These are phyloP conservation scores for Hymenoscyphus salicellus DNA, from an alignment of 2,329 filamentous ascomycete species.

Conservation along the genomic window DNA sequence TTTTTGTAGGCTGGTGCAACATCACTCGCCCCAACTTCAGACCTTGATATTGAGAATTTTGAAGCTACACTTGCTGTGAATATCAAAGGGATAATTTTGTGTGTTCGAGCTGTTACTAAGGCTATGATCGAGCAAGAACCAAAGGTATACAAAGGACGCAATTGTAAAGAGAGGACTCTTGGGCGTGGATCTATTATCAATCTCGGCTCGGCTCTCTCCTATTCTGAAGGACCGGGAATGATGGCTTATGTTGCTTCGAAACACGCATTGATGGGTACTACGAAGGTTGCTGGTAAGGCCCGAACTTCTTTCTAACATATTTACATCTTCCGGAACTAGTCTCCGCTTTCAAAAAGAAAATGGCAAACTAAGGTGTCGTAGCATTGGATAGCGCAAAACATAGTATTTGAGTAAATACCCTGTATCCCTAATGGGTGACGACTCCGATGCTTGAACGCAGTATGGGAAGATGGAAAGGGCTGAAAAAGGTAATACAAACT, in stretches of 20 bases:
- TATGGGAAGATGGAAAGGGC: neutral
- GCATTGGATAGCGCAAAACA: slow-evolving; percentile 5
- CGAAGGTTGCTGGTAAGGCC: slow-evolving; percentile 19
- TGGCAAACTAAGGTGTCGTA: neutral
- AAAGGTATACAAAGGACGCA: slow-evolving; percentile 11
- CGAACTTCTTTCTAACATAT: no score
- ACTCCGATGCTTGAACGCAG: slow-evolving; percentile 18
- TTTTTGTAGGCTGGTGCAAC: neutral
- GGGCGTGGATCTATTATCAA: slow-evolving; percentile 56
- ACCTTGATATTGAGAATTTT: slow-evolving; percentile 25
- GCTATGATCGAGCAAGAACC: slow-evolving; percentile 15
- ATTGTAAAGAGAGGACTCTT: slow-evolving; percentile 6
- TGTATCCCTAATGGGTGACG: slow-evolving; percentile 19
- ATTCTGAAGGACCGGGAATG: no score
- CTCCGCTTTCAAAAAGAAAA: no score
- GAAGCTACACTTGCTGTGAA: slow-evolving; percentile 37
- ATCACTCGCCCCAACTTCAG: slow-evolving; percentile 22
- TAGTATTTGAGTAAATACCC: slow-evolving; percentile 15
- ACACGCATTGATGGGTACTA: slow-evolving; percentile 31
- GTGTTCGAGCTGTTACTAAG: slow-evolving; percentile 35
- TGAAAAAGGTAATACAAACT: neutral
- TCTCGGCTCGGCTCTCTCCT: slow-evolving; percentile 42
- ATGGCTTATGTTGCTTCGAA: slow-evolving; percentile 27
- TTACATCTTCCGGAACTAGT: no score
- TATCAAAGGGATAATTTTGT: slow-evolving; percentile 35